Conservation (phyloP, 768 basidiomycete genomes). For the Mycena capillaripes region DNA sequence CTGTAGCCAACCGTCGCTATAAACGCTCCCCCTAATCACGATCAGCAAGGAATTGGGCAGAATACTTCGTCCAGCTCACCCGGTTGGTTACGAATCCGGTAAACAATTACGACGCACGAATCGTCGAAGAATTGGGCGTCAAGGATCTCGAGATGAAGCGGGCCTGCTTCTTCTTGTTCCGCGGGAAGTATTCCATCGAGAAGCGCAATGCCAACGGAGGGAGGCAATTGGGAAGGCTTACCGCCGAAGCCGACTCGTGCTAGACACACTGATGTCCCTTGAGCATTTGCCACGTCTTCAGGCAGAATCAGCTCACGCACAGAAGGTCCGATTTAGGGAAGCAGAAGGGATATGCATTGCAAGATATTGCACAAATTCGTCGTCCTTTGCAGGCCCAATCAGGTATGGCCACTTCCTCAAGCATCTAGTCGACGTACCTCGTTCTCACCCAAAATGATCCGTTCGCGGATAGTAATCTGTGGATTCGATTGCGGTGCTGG, state of each 20-base stretch:
- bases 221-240: slow-evolving; percentile 52
- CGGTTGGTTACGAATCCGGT: slow-evolving; percentile 60
- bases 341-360: slow-evolving; percentile 59
- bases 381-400: slow-evolving; percentile 52
- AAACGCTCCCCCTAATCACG: slow-evolving; percentile 65
- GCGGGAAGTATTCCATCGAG: slow-evolving; percentile 66
- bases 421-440: slow-evolving; percentile 59
- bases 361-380: slow-evolving; percentile 66
- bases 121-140: slow-evolving; percentile 88
- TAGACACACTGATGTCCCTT: slow-evolving; percentile 66
- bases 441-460: slow-evolving; percentile 59
- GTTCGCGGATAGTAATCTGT: slow-evolving; percentile 65
- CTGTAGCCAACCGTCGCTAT: slow-evolving; percentile 77
- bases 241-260: slow-evolving; percentile 65
- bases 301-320: slow-evolving; percentile 57
- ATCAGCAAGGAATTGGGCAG: slow-evolving; percentile 47
- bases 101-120: slow-evolving; percentile 74
- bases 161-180: slow-evolving; percentile 54
- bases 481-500: slow-evolving; percentile 44
- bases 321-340: slow-evolving; percentile 53
- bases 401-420: slow-evolving; percentile 40
- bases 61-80: slow-evolving; percentile 59
- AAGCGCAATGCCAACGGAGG: slow-evolving; percentile 64
- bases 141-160: slow-evolving; percentile 64
- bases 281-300: slow-evolving; percentile 36